These are phyloP conservation scores for Raphanus raphanistrum DNA, from an alignment of 345 rosid genomes.

Conservation along the genomic window DNA sequence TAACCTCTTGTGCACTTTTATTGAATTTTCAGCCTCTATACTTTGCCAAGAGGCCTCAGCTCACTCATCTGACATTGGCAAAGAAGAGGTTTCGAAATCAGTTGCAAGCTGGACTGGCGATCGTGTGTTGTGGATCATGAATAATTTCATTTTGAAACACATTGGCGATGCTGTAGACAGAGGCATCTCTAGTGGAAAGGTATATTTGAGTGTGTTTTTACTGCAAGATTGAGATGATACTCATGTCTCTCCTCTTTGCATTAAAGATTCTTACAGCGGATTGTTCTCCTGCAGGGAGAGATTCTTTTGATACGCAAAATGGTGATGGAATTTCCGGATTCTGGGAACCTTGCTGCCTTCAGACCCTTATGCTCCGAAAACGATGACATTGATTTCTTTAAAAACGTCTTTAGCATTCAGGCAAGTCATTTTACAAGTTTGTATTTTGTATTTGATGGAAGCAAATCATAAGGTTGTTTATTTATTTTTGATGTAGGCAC, in stretches of 20 bases:
- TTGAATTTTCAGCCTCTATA: constrained; percentile 58
- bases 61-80: constrained; percentile 24
- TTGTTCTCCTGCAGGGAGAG: constrained; percentile 63
- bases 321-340: constrained; percentile 64
- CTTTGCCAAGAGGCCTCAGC: constrained; percentile 39
- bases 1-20: constrained; percentile 56
- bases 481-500: constrained; percentile 49
- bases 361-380: constrained; percentile 67
- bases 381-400: constrained; percentile 76
- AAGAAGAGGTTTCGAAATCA: constrained; percentile 28
- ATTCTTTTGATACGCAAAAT: constrained; percentile 68
- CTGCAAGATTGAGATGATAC: not conserved
- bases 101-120: constrained; percentile 54
- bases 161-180: constrained; percentile 57
- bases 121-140: constrained; percentile 48
- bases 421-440: constrained; percentile 30
- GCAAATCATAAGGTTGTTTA: not conserved
- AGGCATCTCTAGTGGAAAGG: constrained; percentile 56
- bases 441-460: not conserved
- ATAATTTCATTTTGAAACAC: constrained; percentile 65
- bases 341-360: constrained; percentile 53
- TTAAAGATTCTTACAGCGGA: not conserved
- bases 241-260: not conserved
- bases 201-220: constrained; percentile 23
- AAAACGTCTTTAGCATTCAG: constrained; percentile 70